phyloP scores from a whole-genome alignment of 2,329 filamentous ascomycete species.

The Fusarium miscanthi region DNA sequence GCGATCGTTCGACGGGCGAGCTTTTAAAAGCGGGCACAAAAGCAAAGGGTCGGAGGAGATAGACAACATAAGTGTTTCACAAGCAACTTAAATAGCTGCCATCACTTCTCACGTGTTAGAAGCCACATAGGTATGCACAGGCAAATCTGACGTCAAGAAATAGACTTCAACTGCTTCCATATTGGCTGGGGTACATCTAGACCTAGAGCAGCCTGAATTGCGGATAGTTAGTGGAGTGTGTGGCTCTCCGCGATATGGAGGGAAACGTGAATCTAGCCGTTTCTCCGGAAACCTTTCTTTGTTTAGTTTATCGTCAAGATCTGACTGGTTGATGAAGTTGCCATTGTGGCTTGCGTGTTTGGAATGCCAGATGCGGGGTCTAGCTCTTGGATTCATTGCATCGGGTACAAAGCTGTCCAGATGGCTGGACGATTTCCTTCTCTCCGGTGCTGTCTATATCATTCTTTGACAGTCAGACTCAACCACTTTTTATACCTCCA shows the following conservation, averaged over 20 bases:
- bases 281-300: neutral
- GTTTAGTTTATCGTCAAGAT: no score
- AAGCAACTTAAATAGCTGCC: neutral
- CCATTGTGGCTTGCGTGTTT: neutral
- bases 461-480: neutral
- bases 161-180: rapidly evolving
- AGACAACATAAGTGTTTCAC: no score
- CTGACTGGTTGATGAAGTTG: neutral
- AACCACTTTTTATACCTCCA: neutral
- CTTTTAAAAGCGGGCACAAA: no score
- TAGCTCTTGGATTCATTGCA: neutral
- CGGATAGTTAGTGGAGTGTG: neutral
- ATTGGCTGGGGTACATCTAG: neutral
- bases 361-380: neutral
- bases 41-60: no score
- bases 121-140: no score
- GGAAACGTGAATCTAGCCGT: rapidly evolving
- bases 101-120: neutral
- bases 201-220: neutral
- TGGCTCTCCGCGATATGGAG: rapidly evolving
- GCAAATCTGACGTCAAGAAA: rapidly evolving
- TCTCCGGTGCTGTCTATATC: no score
- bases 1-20: no score
- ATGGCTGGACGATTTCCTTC: no score
- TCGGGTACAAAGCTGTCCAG: neutral